Evolutionary conservation across 2,329 filamentous ascomycete species (phyloP).

Genomic region (Paraphaeosphaeria minitans): DNA sequence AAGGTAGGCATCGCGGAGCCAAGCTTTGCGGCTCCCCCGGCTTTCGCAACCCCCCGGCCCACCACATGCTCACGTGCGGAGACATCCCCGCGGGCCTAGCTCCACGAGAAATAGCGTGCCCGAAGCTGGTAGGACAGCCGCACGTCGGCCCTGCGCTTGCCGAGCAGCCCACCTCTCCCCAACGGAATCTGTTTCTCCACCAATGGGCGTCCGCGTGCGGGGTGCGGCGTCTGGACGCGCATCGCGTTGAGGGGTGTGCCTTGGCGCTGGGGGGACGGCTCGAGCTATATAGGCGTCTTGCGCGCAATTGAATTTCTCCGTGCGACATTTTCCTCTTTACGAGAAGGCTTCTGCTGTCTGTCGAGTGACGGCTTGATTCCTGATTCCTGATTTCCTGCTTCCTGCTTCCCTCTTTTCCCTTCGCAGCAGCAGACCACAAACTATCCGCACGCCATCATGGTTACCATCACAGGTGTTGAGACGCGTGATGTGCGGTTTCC

Average conservation of each 20-base stretch:
- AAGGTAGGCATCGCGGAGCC: not conserved
- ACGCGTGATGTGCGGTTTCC: conserved; percentile 58
- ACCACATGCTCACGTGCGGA: not conserved
- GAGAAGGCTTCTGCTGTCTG: not conserved
- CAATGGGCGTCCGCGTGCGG: conserved; percentile 16
- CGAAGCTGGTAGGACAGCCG: conserved; percentile 1
- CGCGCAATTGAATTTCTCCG: not conserved
- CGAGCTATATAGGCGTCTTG: conserved; percentile 2
- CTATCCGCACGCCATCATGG: conserved; percentile 40
- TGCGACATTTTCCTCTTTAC: not conserved
- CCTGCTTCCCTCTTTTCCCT: too few species aligned
- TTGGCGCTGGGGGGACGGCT: not conserved
- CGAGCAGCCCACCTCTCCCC: not conserved
- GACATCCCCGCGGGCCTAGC: not conserved
- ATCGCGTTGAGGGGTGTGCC: not conserved
- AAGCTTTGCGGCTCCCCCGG: conserved; percentile 9
- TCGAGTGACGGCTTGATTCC: not conserved
- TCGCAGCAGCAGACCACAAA: too few species aligned
- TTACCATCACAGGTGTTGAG: conserved; percentile 53
- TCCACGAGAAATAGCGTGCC: not conserved
- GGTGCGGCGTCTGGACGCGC: conserved; percentile 9
- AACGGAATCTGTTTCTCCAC: conserved; percentile 24
- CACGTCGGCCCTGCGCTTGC: conserved; percentile 8
- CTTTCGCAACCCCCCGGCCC: conserved; percentile 1
- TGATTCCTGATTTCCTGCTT: not conserved